phyloP scores from a whole-genome alignment of 1,139 yeast genomes.

The Meyerozyma elateridarum region DNA sequence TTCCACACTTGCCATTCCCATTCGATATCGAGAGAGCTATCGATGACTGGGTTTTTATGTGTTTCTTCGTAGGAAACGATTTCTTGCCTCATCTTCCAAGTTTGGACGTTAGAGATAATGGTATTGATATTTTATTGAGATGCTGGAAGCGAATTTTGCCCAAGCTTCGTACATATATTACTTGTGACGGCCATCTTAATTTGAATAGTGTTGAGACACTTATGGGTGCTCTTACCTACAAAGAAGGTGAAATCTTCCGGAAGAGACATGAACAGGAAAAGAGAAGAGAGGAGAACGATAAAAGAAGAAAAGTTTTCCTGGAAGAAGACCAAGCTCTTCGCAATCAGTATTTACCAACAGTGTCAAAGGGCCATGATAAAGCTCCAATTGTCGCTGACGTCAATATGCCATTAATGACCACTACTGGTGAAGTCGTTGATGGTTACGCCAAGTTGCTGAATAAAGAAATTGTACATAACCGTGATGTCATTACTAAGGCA shows the following conservation, averaged over 20 bases:
- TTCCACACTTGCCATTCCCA: constrained; percentile 65
- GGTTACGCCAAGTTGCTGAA: constrained; percentile 62
- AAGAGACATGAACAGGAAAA: constrained; percentile 63
- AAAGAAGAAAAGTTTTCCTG: constrained; percentile 46
- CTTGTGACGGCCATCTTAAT: constrained; percentile 84
- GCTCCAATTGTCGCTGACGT: constrained; percentile 71
- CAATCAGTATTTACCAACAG: constrained; percentile 30
- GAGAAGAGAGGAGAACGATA: constrained; percentile 58
- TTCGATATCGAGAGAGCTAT: constrained; percentile 92
- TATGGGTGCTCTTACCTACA: constrained; percentile 57
- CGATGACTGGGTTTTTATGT: constrained; percentile 98
- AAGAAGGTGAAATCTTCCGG: constrained; percentile 78
- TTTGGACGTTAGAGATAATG: constrained; percentile 90
- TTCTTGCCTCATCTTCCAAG: constrained; percentile 96
- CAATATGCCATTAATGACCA: constrained; percentile 74
- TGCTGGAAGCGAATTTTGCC: constrained; percentile 82
- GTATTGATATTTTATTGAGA: constrained; percentile 73
- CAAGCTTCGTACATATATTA: constrained; percentile 66
- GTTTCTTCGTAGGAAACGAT: constrained; percentile 98
- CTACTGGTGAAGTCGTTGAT: constrained; percentile 63
- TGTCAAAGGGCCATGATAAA: constrained; percentile 64
- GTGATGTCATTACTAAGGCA: constrained; percentile 67
- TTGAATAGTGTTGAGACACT: constrained; percentile 71
- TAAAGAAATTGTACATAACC: constrained; percentile 65
- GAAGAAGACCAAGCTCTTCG: constrained; percentile 36